Conservation (phyloP, 2,329 filamentous ascomycete genomes). For the Harringtonia aguacate region DNA sequence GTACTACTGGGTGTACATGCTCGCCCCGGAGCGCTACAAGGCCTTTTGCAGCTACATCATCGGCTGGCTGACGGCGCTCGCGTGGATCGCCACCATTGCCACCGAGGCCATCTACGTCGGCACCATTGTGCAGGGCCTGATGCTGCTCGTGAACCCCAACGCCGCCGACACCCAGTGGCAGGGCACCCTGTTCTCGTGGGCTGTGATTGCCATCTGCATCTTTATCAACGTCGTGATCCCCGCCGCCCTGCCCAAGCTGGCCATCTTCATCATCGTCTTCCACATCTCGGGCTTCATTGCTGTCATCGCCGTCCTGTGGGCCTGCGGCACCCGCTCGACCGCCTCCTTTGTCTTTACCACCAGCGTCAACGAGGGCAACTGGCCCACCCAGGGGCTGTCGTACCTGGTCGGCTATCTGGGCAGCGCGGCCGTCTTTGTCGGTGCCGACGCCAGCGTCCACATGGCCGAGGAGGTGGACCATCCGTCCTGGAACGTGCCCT, state of each 20-base stretch:
- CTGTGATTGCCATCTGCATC: conserved; percentile 31
- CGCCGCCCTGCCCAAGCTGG: conserved; percentile 33
- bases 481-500: too few species aligned
- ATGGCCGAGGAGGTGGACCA: too few species aligned
- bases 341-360: conserved; percentile 27
- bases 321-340: conserved; percentile 8
- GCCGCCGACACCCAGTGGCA: conserved; percentile 32
- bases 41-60: conserved; percentile 43
- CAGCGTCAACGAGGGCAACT: conserved; percentile 36
- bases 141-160: conserved; percentile 24
- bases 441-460: conserved; percentile 21
- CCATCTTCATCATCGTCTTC: conserved; percentile 29
- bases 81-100: conserved; percentile 27
- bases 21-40: conserved; percentile 33
- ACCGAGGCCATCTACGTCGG: conserved; percentile 30
- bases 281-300: conserved; percentile 8
- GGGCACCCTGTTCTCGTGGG: conserved; percentile 35
- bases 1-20: conserved; percentile 47
- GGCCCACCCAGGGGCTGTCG: conserved; percentile 30
- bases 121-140: conserved; percentile 32
- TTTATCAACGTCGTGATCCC: conserved; percentile 37
- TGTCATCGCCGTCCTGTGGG: conserved; percentile 12
- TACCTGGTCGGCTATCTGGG: conserved; percentile 33
- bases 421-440: conserved; percentile 22
- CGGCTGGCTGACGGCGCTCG: conserved; percentile 37